Base-by-base conservation (phyloP, 768 basidiomycete species). In the Leccinellum luteum region DNA sequence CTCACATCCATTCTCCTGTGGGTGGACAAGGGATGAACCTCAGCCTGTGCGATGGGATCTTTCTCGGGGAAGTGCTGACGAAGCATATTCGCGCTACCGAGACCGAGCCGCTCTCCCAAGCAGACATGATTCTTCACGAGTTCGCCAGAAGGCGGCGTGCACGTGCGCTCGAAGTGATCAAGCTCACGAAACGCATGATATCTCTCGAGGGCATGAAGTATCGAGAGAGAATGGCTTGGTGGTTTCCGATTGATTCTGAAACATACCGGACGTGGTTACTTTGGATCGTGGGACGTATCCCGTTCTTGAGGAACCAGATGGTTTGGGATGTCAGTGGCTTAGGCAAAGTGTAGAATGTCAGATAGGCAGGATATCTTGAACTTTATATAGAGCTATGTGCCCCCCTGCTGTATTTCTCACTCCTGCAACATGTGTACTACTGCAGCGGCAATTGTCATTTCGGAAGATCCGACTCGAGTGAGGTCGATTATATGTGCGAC, bases 1-100 rank as follows among this genome's bases (percentile, higher is more conserved):
- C 82, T 30, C 74, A 79, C n/a, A 77, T 82, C 48, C 83, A 82
- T 56, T 78, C 81, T 0, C 83, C 81, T 21, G 73, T 75, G 4
- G 83, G 81, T 1, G 83, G 81, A 1, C 81, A 82, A 54, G 83
- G 82, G 12, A 80, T 84, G 81, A 82, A 82, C 58, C 75, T 83
- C n/a, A 79, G 82, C 10, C 67, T 84, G 17, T 75, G 81, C 15
- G 83, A 84, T 57, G 81, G 78, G 8, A 65, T 82, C 21, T 69
- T 73, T 48, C 74, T 83, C 4, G 81, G 76, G 5, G 73, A 76
- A 17, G 74, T 63, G 7, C 66, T 84, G 38, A 65, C 67, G 15
- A 66, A 72, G 19, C 78, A 79, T 64, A 56, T 76, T 1, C 60
- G 43, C 2, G 61, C 59, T 30, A 15, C 58, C 7, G 54, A 64